Conservation (phyloP, 129 eudicot genomes). For the Flaveria ramosissima region DNA sequence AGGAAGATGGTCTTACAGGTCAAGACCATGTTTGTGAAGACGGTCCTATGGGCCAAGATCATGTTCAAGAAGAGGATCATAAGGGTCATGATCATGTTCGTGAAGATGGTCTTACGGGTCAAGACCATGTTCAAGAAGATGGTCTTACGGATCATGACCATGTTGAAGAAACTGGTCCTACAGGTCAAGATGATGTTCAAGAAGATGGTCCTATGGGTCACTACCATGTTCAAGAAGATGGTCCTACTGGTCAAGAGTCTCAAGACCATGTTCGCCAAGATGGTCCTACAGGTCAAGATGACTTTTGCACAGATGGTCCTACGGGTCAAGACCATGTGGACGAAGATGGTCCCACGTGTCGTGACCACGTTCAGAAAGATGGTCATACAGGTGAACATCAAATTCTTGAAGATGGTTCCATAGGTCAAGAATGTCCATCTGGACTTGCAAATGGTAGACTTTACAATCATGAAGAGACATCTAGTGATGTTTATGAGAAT, state of each 20-base stretch:
- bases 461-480: conserved; percentile 14
- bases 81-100: background rate
- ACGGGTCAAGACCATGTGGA: background rate
- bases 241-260: background rate
- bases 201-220: background rate
- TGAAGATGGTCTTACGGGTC: background rate
- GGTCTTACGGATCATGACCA: background rate
- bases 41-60: background rate
- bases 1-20: conserved; percentile 4
- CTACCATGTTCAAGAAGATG: background rate
- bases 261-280: background rate
- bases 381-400: background rate
- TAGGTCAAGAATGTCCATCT: conserved; percentile 32
- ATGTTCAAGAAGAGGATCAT: background rate
- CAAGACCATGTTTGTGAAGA: background rate
- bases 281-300: background rate
- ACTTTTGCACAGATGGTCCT: background rate
- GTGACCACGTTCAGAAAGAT: background rate
- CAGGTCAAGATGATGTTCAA: conserved; percentile 1
- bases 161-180: background rate
- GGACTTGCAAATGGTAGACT: conserved; percentile 24
- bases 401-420: background rate
- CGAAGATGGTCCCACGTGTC: background rate
- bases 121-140: conserved; percentile 13
- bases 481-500: conserved; percentile 11